Base-by-base conservation (phyloP, 148 eudicot genomes). In the Camellia sinensis region DNA sequence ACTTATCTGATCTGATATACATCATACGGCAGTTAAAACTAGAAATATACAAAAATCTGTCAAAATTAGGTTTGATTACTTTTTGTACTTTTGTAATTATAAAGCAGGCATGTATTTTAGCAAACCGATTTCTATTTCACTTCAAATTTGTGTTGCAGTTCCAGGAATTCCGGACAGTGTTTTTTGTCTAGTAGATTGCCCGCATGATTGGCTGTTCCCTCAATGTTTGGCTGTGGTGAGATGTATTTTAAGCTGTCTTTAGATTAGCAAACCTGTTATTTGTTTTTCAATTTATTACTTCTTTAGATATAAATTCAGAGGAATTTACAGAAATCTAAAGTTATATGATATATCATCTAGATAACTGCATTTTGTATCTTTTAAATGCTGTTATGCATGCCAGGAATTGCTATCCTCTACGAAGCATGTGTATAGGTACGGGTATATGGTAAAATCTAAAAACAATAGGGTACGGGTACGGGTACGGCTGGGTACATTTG, bases 191-290 rank as follows among this genome's bases (percentile, higher is more conserved):
- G 92, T 87, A 80, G 89, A 92, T 73, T 89, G 94, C 78, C 98
- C 98, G 21, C 98, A 94, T 79, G 98, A 94, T 87, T 94, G 98
- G 98, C 88, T 94, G 71, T 94, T 94, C 80, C 91, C 92, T 19
- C 37, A 29, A 29, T 29, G 37, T 29, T 29, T 29, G 37, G 37
- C 37, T 29, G 37, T 29, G 37, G 37, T 29, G 1, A 29, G 37
- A 29, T 29, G 37, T 29, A 29, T 29, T 29, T 29, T 29, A 29
- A 29, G 37, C 37, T 29, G 37, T 1, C 37, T 29, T 29, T 29
- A 29, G 37, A 29, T 29, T 29, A 29, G 37, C 37, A 1, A 1
- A 74, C 13, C 48, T 3, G 18, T 15, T 56, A 43, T 46, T 74
- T 56, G 15, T 18, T n/a, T n/a, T n/a, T n/a, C n/a, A n/a, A 29